Evolutionary conservation across 2,329 filamentous ascomycete genomes (phyloP).

Genomic region (Grosmannia serpens): DNA sequence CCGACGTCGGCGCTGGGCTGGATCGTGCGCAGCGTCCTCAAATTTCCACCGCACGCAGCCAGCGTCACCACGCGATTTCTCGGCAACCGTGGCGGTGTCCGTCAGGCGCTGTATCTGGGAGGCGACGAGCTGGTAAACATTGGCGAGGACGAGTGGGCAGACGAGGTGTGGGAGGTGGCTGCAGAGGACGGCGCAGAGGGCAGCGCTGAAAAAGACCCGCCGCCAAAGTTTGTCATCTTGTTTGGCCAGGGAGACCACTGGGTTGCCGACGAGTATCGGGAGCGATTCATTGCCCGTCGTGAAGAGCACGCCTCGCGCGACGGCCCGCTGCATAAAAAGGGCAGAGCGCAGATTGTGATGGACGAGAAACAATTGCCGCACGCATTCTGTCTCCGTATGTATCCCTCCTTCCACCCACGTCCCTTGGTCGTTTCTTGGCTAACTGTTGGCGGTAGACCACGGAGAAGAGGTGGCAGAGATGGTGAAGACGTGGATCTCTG

Average conservation of each 20-base stretch:
- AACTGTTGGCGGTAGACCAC: constrained; percentile 23
- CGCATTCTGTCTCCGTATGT: constrained; percentile 47
- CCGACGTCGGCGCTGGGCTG: constrained; percentile 28
- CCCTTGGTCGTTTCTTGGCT: constrained; percentile 2
- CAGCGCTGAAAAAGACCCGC: background rate
- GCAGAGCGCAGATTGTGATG: constrained; percentile 36
- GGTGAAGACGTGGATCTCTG: constrained; percentile 37
- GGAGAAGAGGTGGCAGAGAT: constrained; percentile 38
- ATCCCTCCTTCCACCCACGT: background rate
- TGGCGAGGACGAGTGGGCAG: constrained; percentile 45
- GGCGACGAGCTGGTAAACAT: constrained; percentile 50
- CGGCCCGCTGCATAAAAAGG: constrained; percentile 16
- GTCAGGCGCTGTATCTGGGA: constrained; percentile 48
- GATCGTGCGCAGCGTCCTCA: constrained; percentile 27
- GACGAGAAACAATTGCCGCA: constrained; percentile 46
- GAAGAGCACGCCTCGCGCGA: constrained; percentile 19
- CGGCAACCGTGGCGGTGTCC: constrained; percentile 43
- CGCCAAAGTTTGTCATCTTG: constrained; percentile 45
- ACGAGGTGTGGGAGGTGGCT: constrained; percentile 42
- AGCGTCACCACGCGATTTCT: constrained; percentile 42
- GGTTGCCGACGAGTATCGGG: constrained; percentile 45
- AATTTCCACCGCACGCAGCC: constrained; percentile 37
- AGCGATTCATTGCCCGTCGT: constrained; percentile 40
- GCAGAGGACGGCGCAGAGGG: constrained; percentile 9
- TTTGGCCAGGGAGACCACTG: constrained; percentile 51